Percentiles rank a stretch among this genome's conserved stretches.
These are phyloP conservation scores for Hyaloscypha hepaticicola DNA, from an alignment of 495 filamentous ascomycete genomes.

Conservation along the genomic window DNA sequence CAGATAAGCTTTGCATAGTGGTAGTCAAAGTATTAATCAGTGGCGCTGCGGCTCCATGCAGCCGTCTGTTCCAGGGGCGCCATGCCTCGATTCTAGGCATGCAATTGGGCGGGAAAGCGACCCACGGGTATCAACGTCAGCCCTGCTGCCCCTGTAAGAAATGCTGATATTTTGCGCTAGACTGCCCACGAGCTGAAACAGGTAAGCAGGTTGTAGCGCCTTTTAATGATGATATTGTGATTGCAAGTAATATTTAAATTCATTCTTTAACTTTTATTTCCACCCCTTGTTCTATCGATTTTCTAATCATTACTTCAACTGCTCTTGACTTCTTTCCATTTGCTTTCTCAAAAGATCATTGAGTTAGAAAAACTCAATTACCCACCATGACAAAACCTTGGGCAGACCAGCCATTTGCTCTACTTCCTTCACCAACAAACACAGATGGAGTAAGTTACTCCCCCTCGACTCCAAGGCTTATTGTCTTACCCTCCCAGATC, in stretches of 20 bases:
- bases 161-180: not conserved
- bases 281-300: not conserved
- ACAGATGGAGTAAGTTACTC: not conserved
- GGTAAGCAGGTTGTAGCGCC: not conserved
- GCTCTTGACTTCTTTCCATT: not conserved
- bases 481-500: slow-evolving; percentile 36
- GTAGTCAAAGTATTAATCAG: not conserved
- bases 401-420: slow-evolving; percentile 12
- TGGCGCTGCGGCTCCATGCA: not conserved
- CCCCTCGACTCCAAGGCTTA: slow-evolving; percentile 35
- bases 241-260: not conserved
- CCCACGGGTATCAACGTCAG: not conserved
- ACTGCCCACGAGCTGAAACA: not conserved
- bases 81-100: not conserved
- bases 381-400: slow-evolving; percentile 13
- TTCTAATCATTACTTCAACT: not conserved
- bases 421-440: slow-evolving; percentile 9
- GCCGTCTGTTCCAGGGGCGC: not conserved
- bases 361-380: not conserved
- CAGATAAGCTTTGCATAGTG: not conserved
- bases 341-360: not conserved
- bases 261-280: not conserved
- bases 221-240: no score
- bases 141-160: not conserved
- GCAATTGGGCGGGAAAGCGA: not conserved